Conservation (phyloP, 257 asterid species). For the Ilex asprella region DNA sequence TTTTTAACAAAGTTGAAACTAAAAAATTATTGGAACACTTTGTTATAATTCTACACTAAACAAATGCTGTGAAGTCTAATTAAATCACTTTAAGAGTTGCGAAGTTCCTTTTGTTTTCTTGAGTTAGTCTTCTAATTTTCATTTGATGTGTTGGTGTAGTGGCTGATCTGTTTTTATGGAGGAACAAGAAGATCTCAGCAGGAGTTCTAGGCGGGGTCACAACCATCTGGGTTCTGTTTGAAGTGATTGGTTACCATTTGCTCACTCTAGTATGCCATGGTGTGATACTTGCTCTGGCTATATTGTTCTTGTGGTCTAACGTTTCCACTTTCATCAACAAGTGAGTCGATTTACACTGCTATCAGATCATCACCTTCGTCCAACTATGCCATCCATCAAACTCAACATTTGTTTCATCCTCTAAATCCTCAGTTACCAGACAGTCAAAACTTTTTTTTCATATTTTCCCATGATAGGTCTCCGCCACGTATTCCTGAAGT, state of each 20-base stretch:
- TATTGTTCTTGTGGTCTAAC: constrained; percentile 65
- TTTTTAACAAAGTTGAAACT: too few species aligned
- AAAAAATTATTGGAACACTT: too few species aligned
- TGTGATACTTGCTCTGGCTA: constrained; percentile 49
- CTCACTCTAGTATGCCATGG: constrained; percentile 60
- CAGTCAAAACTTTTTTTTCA: too few species aligned
- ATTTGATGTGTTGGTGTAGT: constrained; percentile 31
- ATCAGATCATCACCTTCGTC: background rate
- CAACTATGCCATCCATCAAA: too few species aligned
- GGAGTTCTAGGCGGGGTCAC: constrained; percentile 72
- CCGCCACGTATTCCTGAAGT: constrained; percentile 70
- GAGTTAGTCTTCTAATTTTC: too few species aligned
- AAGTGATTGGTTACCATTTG: constrained; percentile 65
- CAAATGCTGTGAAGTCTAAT: too few species aligned
- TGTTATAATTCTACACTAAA: too few species aligned
- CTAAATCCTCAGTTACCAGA: too few species aligned
- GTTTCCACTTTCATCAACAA: constrained; percentile 58
- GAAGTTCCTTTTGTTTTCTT: too few species aligned
- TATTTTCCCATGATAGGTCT: constrained; percentile 31
- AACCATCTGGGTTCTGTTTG: constrained; percentile 72
- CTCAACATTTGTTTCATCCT: too few species aligned
- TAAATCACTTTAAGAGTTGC: too few species aligned
- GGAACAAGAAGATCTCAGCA: constrained; percentile 75
- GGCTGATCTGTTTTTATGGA: constrained; percentile 93
- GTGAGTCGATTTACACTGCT: constrained; percentile 29